Conservation (phyloP, 2,329 filamentous ascomycete species). For the Macroventuria anomochaeta region DNA sequence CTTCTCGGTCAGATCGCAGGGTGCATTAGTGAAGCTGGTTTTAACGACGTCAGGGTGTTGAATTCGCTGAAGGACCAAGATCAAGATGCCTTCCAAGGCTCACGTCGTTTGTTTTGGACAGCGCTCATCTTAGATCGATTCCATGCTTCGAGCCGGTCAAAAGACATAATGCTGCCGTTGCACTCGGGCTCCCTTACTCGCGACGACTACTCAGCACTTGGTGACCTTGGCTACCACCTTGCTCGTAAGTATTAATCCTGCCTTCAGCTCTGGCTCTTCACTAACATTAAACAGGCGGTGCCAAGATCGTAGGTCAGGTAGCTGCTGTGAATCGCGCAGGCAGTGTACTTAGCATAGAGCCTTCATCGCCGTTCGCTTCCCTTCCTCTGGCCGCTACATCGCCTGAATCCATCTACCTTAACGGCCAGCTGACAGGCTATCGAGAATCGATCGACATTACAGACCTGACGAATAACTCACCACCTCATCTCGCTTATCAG, state of each 20-base stretch:
- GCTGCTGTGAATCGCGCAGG: conserved; percentile 37
- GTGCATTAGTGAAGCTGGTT: conserved; percentile 37
- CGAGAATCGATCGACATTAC: conserved; percentile 43
- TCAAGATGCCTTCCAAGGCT: conserved; percentile 35
- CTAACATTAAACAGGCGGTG: conserved; percentile 34
- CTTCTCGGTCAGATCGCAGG: conserved; percentile 42
- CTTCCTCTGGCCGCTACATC: conserved; percentile 33
- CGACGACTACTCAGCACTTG: conserved; percentile 40
- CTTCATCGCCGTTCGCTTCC: conserved; percentile 38
- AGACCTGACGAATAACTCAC: conserved; percentile 36
- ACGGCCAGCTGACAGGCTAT: conserved; percentile 39
- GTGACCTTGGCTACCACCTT: conserved; percentile 45
- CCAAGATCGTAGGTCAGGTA: conserved; percentile 42
- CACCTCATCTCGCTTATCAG: conserved; percentile 45
- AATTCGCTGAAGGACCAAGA: conserved; percentile 39
- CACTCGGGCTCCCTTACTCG: conserved; percentile 40
- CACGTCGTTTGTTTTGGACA: conserved; percentile 47
- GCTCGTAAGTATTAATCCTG: conserved; percentile 37
- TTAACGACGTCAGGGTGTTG: conserved; percentile 41
- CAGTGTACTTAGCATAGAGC: conserved; percentile 40
- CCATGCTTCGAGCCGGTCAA: conserved; percentile 44
- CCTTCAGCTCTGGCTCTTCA: not conserved
- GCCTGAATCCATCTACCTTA: conserved; percentile 37
- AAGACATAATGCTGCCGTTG: conserved; percentile 42
- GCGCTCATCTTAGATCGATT: conserved; percentile 48